These are phyloP conservation scores for Myrica gale DNA, from an alignment of 306 rosid species.

Conservation along the genomic window DNA sequence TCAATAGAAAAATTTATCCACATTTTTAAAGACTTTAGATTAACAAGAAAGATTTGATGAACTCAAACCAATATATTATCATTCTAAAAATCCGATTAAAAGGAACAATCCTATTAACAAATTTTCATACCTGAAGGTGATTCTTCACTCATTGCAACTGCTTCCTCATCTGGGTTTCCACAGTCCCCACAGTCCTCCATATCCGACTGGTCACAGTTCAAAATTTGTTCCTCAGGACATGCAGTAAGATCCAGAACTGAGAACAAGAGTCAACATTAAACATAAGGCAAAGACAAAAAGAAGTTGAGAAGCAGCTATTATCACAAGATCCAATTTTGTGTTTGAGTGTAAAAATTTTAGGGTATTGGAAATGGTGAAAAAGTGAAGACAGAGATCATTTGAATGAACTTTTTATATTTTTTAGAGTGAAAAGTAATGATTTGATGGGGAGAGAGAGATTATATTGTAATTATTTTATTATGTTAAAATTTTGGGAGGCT, in stretches of 20 bases:
- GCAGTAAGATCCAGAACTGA: slow-evolving; percentile 56
- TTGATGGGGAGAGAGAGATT: too few relatives aligned
- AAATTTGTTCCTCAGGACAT: slow-evolving; percentile 76
- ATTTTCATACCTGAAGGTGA: slow-evolving; percentile 58
- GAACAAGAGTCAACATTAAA: slow-evolving; percentile 13
- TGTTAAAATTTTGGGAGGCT: too few relatives aligned
- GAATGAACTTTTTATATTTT: too few relatives aligned
- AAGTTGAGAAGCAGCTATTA: background rate
- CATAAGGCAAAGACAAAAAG: background rate
- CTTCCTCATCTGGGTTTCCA: slow-evolving; percentile 79
- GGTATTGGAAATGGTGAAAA: too few relatives aligned
- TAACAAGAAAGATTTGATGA: background rate
- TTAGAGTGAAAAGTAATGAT: too few relatives aligned
- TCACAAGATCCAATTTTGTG: background rate
- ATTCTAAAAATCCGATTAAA: background rate
- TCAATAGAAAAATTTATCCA: background rate
- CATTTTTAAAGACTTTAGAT: background rate
- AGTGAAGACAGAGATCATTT: too few relatives aligned
- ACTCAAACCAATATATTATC: background rate
- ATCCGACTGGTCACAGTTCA: slow-evolving; percentile 72
- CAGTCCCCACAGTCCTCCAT: slow-evolving; percentile 62
- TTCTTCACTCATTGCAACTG: slow-evolving; percentile 82
- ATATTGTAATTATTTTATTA: too few relatives aligned
- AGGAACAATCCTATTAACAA: slow-evolving; percentile 7
- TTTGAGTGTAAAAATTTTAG: too few relatives aligned